Evolutionary conservation across 805 yeast species (phyloP).

Genomic region (Candida ulmi): DNA sequence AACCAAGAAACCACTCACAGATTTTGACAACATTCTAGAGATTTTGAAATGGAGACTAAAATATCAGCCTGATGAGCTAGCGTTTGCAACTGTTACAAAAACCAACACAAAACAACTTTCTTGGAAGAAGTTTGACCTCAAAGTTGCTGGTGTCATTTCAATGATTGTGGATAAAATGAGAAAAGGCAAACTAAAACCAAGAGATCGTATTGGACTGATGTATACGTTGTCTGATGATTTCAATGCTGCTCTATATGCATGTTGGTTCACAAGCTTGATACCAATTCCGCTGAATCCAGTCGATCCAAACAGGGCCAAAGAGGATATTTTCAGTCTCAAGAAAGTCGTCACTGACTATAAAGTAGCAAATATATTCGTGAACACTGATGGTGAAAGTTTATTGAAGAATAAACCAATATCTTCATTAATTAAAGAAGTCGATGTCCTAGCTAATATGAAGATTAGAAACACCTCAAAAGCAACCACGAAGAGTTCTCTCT

Average conservation of each 20-base stretch:
- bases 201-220: slow-evolving; percentile 73
- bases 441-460: slow-evolving; percentile 39
- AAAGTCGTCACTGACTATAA: slow-evolving; percentile 66
- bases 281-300: slow-evolving; percentile 75
- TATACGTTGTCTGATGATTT: slow-evolving; percentile 86
- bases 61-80: slow-evolving; percentile 73
- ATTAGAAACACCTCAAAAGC: slow-evolving; percentile 65
- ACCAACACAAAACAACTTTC: slow-evolving; percentile 48
- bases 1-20: slow-evolving; percentile 67
- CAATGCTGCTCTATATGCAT: slow-evolving; percentile 77
- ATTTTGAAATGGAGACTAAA: slow-evolving; percentile 74
- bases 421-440: slow-evolving; percentile 45
- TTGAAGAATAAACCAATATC: slow-evolving; percentile 65
- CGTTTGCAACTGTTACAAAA: slow-evolving; percentile 46
- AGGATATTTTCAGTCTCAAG: slow-evolving; percentile 65
- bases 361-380: slow-evolving; percentile 68
- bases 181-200: slow-evolving; percentile 58
- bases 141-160: slow-evolving; percentile 69
- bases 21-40: slow-evolving; percentile 66
- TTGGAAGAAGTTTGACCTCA: slow-evolving; percentile 79
- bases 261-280: slow-evolving; percentile 73
- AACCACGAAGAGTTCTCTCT: slow-evolving; percentile 24
- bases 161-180: slow-evolving; percentile 68
- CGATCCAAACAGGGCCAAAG: slow-evolving; percentile 59
- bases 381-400: slow-evolving; percentile 64